These are phyloP conservation scores for Boletus semigastroideus DNA, from an alignment of 1,284 basidiomycete genomes.

Conservation along the genomic window DNA sequence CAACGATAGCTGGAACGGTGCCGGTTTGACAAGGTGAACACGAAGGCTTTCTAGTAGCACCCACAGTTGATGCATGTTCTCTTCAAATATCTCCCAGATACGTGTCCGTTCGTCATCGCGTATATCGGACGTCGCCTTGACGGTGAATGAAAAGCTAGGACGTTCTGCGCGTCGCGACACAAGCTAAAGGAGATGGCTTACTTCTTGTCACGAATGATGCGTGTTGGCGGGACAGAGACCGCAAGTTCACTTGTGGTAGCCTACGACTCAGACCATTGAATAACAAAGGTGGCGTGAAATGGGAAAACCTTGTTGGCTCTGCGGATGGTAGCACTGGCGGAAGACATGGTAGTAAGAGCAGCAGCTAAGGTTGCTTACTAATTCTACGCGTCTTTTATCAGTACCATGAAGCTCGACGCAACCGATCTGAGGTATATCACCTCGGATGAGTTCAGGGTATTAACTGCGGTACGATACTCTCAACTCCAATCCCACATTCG, in stretches of 20 bases:
- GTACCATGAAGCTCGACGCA: slow-evolving; percentile 88
- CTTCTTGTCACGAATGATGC: slow-evolving; percentile 14
- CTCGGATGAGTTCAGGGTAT: slow-evolving; percentile 90
- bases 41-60: slow-evolving; percentile 6
- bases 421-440: slow-evolving; percentile 94
- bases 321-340: slow-evolving; percentile 5
- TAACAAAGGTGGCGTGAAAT: neutral
- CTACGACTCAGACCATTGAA: slow-evolving; percentile 10
- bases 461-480: slow-evolving; percentile 73
- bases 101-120: slow-evolving; percentile 36
- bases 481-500: neutral
- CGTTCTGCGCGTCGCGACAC: neutral
- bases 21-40: neutral
- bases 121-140: slow-evolving; percentile 42
- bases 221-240: slow-evolving; percentile 11
- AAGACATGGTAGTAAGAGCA: too few species aligned
- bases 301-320: slow-evolving; percentile 30
- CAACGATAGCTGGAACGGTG: slow-evolving; percentile 41
- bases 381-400: neutral
- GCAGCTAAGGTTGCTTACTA: neutral
- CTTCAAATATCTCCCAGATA: slow-evolving; percentile 56
- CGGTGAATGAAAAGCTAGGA: slow-evolving; percentile 36
- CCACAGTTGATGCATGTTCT: slow-evolving; percentile 54
- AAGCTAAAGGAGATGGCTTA: slow-evolving; percentile 7
- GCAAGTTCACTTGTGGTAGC: slow-evolving; percentile 24